Evolutionary conservation across 192 early-diverging fungal species (phyloP), one percentile per base, ranked within the genome.

Genomic region (Mortierella hygrophila): DNA sequence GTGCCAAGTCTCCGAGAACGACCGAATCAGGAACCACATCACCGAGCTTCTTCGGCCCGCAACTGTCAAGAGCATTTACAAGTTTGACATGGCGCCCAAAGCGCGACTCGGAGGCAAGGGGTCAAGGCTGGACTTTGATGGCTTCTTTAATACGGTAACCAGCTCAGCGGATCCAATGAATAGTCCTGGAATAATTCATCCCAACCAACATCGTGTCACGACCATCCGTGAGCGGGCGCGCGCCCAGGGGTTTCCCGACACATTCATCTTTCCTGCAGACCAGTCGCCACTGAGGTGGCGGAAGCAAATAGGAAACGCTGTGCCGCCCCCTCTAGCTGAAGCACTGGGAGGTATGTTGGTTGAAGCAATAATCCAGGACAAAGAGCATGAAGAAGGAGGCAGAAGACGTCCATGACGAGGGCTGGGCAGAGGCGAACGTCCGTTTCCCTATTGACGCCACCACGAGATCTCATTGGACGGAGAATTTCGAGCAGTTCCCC

Each of bases 211-310:
- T 29, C 90, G 94, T 16, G 88, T 93, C 18, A 37, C 94, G 26
- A 88, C 89, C 7, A 92, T 94, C 29, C 89, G 94, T 49, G 94
- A 95, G 75, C 91, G 88, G 75, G 94, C 94, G 18, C 90, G 94
- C 29, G 91, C 90, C 6, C 94, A 95, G 81, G 94, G 94, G 13
- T 95, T 95, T 82, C 94, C 94, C 0, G 94, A 95, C 49, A 80
- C 82, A 3, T 94, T 94, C 54, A 74, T 82, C 47, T 91, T 95
- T 44, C 84, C 88, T 18, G 89, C 85, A 55, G 75, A 84, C 44
- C 82, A 83, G 38, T 70, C n/a, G 0, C 90, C 86, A 29, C 88
- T 90, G 35, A 91, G 92, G 90, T 89, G 60, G 26, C 60, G 94
- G 72, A 88, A 90, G 5, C 94, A 95, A 74, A 83, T 95, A 15